These are phyloP conservation scores for Cymbidium sinense DNA, from an alignment of 106 monocot genomes.

Conservation along the genomic window DNA sequence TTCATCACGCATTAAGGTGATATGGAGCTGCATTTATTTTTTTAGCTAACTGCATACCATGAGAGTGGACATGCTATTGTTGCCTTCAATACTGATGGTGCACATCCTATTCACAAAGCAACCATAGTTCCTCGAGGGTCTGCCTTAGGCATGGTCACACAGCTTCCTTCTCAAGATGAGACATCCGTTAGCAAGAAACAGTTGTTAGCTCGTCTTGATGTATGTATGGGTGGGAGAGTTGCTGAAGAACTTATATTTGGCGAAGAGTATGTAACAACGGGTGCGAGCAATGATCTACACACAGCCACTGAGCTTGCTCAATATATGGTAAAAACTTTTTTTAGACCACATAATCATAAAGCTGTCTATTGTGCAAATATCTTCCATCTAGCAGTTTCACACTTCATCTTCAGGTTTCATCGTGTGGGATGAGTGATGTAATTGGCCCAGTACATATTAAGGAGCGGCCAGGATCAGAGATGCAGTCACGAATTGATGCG, in stretches of 20 bases:
- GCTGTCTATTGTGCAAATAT: not conserved
- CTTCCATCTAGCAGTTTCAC: not conserved
- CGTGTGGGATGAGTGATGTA: constrained; percentile 92
- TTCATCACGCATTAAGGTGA: not conserved
- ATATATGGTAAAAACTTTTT: constrained; percentile 67
- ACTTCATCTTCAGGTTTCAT: constrained; percentile 58
- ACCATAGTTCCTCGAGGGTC: constrained; percentile 92
- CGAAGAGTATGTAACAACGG: constrained; percentile 73
- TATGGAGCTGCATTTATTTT: constrained; percentile 1
- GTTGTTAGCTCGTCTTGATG: constrained; percentile 87
- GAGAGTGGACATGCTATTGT: constrained; percentile 97
- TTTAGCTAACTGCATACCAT: constrained; percentile 95
- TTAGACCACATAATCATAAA: not conserved
- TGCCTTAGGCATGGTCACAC: constrained; percentile 96
- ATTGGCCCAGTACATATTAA: constrained; percentile 88
- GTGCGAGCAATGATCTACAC: constrained; percentile 84
- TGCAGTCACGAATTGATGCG: constrained; percentile 98
- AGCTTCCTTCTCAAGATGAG: constrained; percentile 91
- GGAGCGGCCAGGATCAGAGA: constrained; percentile 83
- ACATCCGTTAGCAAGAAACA: constrained; percentile 93
- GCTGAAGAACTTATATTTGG: constrained; percentile 98
- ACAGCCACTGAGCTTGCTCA: constrained; percentile 90
- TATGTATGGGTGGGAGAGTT: constrained; percentile 99
- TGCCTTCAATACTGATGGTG: constrained; percentile 90
- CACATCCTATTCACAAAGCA: constrained; percentile 93